Evolutionary conservation across 2,329 filamentous ascomycete species (phyloP).

Genomic region (Exophiala lecanii-corni): DNA sequence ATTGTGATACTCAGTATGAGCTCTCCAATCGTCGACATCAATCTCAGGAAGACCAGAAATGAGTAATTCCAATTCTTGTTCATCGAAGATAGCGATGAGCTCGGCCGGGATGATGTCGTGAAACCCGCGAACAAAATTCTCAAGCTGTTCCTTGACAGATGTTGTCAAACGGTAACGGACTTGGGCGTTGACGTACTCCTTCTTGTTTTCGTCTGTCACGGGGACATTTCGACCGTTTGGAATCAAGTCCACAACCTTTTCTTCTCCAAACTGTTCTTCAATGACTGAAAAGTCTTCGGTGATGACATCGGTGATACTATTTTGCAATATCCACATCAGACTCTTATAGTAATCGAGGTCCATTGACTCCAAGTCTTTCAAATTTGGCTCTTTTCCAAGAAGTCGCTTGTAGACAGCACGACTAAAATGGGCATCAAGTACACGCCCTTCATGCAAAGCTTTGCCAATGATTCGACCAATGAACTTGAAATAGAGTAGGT

Average conservation of each 20-base stretch:
- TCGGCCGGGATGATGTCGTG: conserved; percentile 96
- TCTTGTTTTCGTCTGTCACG: conserved; percentile 97
- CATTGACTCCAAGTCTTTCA: conserved; percentile 99
- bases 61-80: conserved; percentile 92
- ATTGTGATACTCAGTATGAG: conserved; percentile 97
- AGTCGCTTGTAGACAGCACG: conserved; percentile 98
- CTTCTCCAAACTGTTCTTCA: conserved; percentile 88
- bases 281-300: conserved; percentile 94
- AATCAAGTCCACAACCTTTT: conserved; percentile 78
- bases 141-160: conserved; percentile 90
- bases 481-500: conserved; percentile 98
- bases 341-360: conserved; percentile 99
- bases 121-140: conserved; percentile 89
- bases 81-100: conserved; percentile 94
- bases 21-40: conserved; percentile 98
- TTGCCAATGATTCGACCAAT: conserved; percentile 98
- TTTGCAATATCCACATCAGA: conserved; percentile 95
- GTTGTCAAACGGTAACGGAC: conserved; percentile 90
- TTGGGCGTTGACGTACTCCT: conserved; percentile 90
- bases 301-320: conserved; percentile 97
- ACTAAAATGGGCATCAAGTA: conserved; percentile 98
- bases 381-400: conserved; percentile 85
- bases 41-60: conserved; percentile 97
- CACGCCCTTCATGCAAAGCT: conserved; percentile 89
- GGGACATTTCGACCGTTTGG: conserved; percentile 84